Base-by-base conservation (phyloP, 345 rosid genomes). In the Corchorus capsularis region DNA sequence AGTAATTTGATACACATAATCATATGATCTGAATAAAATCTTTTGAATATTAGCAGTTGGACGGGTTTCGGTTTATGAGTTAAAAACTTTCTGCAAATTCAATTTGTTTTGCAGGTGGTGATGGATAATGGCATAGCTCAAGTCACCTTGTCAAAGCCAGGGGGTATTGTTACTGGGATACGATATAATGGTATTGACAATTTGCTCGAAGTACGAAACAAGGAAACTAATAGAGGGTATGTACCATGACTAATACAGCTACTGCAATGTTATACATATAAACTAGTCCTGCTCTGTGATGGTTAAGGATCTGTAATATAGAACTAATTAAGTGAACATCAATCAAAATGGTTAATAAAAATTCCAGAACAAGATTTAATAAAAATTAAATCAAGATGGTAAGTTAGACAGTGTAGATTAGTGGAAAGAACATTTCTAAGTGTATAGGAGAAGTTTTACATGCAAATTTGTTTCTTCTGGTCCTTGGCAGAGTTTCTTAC, bases 151-250 rank as follows among this genome's bases (percentile, higher is more conserved):
- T 87, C 97, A 3, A 89, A 84, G 1, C 94, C 97, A 14, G 94
- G 89, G 11, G 94, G 97, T 19, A 88, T 88, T 39, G 87, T 92
- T 39, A 89, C 92, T 19, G 89, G 93, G n/a, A 87, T 92, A 13
- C 79, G 63, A 63, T 92, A 82, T 62, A 75, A 74, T 49, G 90
- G 90, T 66, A 73, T 92, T 7, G 97, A 90, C 82, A 90, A 90
- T 84, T 78, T 92, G 85, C 97, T 92, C 17, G 97, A 89, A 82
- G 79, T 86, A 83, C 89, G 78, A 74, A 92, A 92, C 72, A 88
- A 88, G 79, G 97, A 90, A 82, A 83, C 92, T 37, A 89, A 92
- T 75, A 85, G 97, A 86, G 97, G 97, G 97, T 92, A 79, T 10
- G 79, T 53, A 43, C 14, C 43, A 32, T 74, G 54, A 27, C 27